phyloP scores from a whole-genome alignment of 129 eudicot species.

The Chrysanthemum lavandulifolium region DNA sequence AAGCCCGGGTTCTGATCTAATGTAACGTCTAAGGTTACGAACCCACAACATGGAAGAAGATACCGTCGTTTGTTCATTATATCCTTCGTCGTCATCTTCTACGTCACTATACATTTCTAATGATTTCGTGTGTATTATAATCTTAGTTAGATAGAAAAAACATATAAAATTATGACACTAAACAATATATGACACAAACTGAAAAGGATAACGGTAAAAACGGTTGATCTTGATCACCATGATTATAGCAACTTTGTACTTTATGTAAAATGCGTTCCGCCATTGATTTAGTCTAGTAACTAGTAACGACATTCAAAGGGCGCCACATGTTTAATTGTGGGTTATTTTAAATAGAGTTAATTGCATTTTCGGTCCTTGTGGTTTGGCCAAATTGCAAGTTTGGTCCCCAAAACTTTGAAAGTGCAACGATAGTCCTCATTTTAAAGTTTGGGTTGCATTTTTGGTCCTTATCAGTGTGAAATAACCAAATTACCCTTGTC shows the following conservation, averaged over 20 bases:
- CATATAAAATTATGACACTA: background rate
- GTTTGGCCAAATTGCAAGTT: no score
- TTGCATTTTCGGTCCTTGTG: no score
- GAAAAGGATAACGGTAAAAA: background rate
- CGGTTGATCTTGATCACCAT: conserved; percentile 10
- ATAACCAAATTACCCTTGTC: no score
- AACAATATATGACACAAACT: background rate
- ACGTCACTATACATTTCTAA: conserved; percentile 26
- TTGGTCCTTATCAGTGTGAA: no score
- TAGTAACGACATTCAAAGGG: background rate
- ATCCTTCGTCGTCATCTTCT: conserved; percentile 21
- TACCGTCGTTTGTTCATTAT: conserved; percentile 17
- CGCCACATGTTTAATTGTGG: background rate
- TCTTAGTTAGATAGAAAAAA: background rate
- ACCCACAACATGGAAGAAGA: conserved; percentile 39
- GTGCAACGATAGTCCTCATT: no score
- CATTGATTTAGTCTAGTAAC: background rate
- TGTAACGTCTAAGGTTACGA: conserved; percentile 41
- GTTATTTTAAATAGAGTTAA: background rate
- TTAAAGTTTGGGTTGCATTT: no score
- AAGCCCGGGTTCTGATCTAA: conserved; percentile 13
- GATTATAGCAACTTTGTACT: background rate
- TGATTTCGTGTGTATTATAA: background rate
- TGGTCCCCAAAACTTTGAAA: no score
- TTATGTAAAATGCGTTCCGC: background rate